Evolutionary conservation across 106 monocot species (phyloP).

Genomic region (Allium sativum): DNA sequence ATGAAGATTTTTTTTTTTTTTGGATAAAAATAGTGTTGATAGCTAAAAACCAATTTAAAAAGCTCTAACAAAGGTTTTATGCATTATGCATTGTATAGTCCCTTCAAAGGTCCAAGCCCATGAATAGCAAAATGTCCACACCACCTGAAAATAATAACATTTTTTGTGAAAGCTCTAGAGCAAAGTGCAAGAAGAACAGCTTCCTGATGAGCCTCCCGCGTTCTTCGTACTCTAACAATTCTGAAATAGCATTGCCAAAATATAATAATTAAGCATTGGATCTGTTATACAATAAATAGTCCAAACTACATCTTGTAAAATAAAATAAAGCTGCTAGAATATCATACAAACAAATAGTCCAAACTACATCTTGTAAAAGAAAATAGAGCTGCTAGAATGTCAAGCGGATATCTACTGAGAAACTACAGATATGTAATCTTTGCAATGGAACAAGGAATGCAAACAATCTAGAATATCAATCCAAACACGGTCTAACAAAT

Average conservation of each 20-base stretch:
- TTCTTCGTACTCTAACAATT: conserved; percentile 74
- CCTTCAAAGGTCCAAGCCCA: neutral
- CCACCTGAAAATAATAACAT: conserved; percentile 96
- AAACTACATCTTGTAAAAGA: too few relatives aligned
- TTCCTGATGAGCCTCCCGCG: conserved; percentile 86
- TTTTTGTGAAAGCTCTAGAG: conserved; percentile 72
- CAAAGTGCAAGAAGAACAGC: conserved; percentile 95
- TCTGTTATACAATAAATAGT: too few relatives aligned
- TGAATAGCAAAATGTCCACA: neutral
- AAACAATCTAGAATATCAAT: too few relatives aligned
- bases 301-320: too few relatives aligned
- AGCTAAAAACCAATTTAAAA: neutral
- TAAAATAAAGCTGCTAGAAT: too few relatives aligned
- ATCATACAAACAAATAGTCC: too few relatives aligned
- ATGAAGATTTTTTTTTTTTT: neutral
- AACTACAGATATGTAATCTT: too few relatives aligned
- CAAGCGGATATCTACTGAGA: too few relatives aligned
- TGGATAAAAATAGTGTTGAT: neutral
- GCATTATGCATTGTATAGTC: neutral
- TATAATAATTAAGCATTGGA: too few relatives aligned
- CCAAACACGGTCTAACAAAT: too few relatives aligned
- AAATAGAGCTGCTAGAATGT: too few relatives aligned
- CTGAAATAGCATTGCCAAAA: conserved; percentile 20
- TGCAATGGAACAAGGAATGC: too few relatives aligned
- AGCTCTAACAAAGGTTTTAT: neutral